Evolutionary conservation across 148 eudicot genomes (phyloP).

Genomic region (Silene conica): DNA sequence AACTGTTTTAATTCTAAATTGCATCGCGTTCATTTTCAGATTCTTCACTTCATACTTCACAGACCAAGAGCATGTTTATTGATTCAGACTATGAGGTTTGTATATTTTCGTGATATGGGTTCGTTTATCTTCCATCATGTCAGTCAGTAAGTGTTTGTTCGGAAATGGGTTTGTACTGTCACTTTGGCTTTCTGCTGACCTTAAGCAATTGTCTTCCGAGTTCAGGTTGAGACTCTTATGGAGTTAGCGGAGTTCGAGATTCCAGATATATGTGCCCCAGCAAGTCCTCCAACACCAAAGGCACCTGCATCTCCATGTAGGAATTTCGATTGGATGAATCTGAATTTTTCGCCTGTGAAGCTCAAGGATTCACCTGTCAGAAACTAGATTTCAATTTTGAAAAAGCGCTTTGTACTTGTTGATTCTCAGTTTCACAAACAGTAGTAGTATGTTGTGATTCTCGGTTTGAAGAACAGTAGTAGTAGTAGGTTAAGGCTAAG

Average conservation of each 20-base stretch:
- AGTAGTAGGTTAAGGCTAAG: no score
- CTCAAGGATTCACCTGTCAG: conserved; percentile 24
- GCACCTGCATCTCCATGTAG: conserved; percentile 16
- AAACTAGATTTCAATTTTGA: neutral
- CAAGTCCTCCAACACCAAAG: conserved; percentile 16
- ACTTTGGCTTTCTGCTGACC: neutral
- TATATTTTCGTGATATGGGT: neutral
- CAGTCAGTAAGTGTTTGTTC: no score
- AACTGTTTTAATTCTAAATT: neutral
- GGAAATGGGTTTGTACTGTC: neutral
- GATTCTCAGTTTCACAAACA: neutral
- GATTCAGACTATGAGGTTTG: conserved; percentile 13
- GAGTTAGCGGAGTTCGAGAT: conserved; percentile 18
- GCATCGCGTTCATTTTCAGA: conserved; percentile 14
- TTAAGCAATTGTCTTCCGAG: neutral
- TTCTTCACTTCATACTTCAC: neutral
- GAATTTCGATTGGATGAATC: conserved; percentile 9
- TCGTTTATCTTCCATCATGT: no score
- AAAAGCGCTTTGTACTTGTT: neutral
- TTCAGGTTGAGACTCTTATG: conserved; percentile 13
- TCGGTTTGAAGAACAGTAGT: neutral
- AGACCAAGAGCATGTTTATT: neutral
- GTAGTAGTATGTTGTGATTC: no score
- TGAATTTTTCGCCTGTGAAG: conserved; percentile 22
- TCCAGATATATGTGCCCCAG: conserved; percentile 1